Percentiles rank a stretch among this genome's conserved stretches.
phyloP scores from a whole-genome alignment of 2,329 filamentous ascomycete species.

The Penicillium sp. region DNA sequence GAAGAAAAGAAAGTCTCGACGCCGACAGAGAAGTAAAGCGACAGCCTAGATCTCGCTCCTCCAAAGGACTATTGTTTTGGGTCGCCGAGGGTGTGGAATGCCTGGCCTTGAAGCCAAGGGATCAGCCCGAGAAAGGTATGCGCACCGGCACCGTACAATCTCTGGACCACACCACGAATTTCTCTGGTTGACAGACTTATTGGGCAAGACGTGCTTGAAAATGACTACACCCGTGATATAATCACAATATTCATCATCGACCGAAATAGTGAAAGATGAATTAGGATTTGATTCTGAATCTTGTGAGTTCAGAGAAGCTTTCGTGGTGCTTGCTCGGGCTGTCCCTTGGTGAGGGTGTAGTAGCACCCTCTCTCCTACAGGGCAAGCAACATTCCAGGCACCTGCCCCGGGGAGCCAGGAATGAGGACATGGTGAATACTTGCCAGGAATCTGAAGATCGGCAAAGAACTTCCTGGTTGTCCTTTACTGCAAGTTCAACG shows the following conservation, averaged over 20 bases:
- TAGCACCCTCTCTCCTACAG: not conserved
- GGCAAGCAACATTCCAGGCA: conserved; percentile 14
- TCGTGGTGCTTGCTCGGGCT: not conserved
- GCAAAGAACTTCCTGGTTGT: not conserved
- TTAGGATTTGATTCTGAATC: no score
- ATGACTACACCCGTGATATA: no score
- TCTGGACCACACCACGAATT: not conserved
- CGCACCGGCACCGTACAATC: conserved; percentile 1
- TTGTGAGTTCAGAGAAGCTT: not conserved
- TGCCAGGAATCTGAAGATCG: conserved; percentile 15
- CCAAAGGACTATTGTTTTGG: conserved; percentile 17
- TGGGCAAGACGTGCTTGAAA: no score
- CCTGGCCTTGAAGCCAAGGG: conserved; percentile 13
- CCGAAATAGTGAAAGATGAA: no score
- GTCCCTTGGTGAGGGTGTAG: not conserved
- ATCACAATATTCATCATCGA: no score
- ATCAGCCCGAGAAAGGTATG: conserved; percentile 18
- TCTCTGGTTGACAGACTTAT: no score
- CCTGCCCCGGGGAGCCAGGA: conserved; percentile 16
- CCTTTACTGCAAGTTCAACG: not conserved
- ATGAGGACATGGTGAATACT: conserved; percentile 20
- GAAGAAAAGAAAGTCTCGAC: conserved; percentile 4
- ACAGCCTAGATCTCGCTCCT: conserved; percentile 17
- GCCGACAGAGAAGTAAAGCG: conserved; percentile 14
- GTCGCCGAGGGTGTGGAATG: conserved; percentile 19